A percentile compares a stretch with the other conserved stretches of the same genome.
These are phyloP conservation scores for Wickerhamomyces strasburgensis DNA, from an alignment of 805 yeast genomes.

Conservation along the genomic window DNA sequence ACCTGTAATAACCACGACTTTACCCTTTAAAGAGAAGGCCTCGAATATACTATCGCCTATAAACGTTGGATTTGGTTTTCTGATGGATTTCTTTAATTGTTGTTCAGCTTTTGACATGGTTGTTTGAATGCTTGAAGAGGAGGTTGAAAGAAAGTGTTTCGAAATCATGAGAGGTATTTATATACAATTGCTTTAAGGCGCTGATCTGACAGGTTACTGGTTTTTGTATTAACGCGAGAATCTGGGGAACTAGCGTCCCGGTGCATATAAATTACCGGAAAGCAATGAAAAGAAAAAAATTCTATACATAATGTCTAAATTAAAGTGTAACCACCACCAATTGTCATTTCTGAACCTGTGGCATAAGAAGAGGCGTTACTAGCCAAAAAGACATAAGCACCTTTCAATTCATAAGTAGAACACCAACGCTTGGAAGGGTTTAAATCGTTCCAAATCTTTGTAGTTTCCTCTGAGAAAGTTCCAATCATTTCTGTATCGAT, in stretches of 20 bases:
- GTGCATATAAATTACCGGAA: too few species aligned
- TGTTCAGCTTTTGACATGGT: neutral
- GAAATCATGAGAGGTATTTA: too few species aligned
- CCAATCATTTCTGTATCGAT: conserved; percentile 62
- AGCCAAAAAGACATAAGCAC: conserved; percentile 73
- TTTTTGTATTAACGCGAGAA: too few species aligned
- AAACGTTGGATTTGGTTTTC: neutral
- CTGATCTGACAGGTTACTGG: too few species aligned
- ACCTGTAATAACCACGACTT: conserved; percentile 84
- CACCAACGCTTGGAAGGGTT: conserved; percentile 72
- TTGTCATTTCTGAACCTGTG: conserved; percentile 68
- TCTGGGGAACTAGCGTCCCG: neutral
- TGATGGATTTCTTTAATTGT: neutral
- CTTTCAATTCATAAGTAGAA: conserved; percentile 62
- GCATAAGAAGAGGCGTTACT: conserved; percentile 76
- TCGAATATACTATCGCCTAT: conserved; percentile 52
- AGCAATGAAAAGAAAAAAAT: too few species aligned
- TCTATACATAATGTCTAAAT: too few species aligned
- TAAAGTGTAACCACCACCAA: conserved; percentile 67
- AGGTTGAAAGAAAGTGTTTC: too few species aligned
- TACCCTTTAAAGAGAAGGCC: conserved; percentile 75
- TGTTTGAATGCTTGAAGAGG: too few species aligned
- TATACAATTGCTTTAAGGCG: too few species aligned
- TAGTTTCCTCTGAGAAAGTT: conserved; percentile 36
- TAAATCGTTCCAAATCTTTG: conserved; percentile 40